phyloP scores from a whole-genome alignment of 495 filamentous ascomycete species.

The Talaromyces ruber region DNA sequence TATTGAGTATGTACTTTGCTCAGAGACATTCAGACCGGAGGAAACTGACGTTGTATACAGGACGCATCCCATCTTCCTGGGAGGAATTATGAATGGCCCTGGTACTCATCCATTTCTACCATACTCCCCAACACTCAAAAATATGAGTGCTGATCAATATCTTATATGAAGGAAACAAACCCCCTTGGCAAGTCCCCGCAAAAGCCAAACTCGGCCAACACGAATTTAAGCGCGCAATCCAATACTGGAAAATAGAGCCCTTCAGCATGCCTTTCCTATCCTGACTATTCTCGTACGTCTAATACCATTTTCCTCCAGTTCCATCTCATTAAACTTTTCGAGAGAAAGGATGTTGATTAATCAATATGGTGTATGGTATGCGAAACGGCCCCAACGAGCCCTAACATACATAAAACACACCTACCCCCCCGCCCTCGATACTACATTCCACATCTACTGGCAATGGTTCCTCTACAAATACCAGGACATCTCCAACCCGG shows the following conservation, averaged over 20 bases:
- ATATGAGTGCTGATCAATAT: not conserved
- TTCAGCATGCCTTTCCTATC: slow-evolving; percentile 46
- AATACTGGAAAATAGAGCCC: slow-evolving; percentile 40
- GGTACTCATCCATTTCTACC: slow-evolving; percentile 29
- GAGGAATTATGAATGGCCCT: slow-evolving; percentile 57
- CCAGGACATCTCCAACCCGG: slow-evolving; percentile 40
- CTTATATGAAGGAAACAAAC: slow-evolving; percentile 50
- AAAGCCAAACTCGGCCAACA: slow-evolving; percentile 50
- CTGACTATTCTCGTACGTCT: slow-evolving; percentile 32
- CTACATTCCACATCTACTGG: slow-evolving; percentile 36
- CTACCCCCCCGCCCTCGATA: slow-evolving; percentile 31
- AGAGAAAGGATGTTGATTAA: not conserved
- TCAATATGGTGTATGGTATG: not conserved
- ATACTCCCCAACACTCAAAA: not conserved
- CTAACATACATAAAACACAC: slow-evolving; percentile 53
- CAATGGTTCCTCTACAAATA: slow-evolving; percentile 36
- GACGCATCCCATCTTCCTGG: slow-evolving; percentile 63
- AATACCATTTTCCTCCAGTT: not conserved
- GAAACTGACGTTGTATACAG: slow-evolving; percentile 21
- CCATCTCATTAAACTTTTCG: not conserved
- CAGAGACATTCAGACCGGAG: not conserved
- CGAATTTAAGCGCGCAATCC: slow-evolving; percentile 47
- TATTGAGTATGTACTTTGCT: slow-evolving; percentile 45
- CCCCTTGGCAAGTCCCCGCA: slow-evolving; percentile 60
- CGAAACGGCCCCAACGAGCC: slow-evolving; percentile 57